Conservation (phyloP, 208 protist species). For the Crithidia fasciculata region DNA sequence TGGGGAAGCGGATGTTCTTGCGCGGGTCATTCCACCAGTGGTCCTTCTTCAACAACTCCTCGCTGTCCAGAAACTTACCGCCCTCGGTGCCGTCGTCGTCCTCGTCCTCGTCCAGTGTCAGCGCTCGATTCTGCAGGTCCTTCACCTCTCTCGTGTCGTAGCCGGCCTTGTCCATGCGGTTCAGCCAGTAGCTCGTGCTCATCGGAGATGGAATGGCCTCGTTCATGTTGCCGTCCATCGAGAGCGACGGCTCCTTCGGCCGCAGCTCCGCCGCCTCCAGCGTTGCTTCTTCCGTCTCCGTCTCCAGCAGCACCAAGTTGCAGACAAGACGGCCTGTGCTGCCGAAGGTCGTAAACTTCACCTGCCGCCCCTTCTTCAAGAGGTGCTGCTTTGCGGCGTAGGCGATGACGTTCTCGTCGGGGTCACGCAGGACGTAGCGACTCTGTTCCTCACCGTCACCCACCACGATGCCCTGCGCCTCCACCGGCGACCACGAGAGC, state of each 20-base stretch:
- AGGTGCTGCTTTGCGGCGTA: constrained; percentile 51
- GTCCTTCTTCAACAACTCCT: constrained; percentile 90
- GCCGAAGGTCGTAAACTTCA: constrained; percentile 81
- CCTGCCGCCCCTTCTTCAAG: constrained; percentile 64
- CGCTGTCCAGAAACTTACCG: constrained; percentile 77
- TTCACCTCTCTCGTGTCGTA: constrained; percentile 86
- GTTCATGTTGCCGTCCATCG: constrained; percentile 70
- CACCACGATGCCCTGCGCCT: constrained; percentile 87
- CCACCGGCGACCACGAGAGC: constrained; percentile 69
- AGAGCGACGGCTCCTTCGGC: constrained; percentile 44
- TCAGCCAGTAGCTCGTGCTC: constrained; percentile 90
- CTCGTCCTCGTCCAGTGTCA: constrained; percentile 72
- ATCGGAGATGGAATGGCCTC: constrained; percentile 87
- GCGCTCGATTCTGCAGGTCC: constrained; percentile 69
- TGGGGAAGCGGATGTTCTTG: constrained; percentile 83
- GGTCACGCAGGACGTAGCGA: constrained; percentile 86
- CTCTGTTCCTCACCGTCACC: constrained; percentile 44
- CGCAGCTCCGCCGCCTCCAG: constrained; percentile 60
- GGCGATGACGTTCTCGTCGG: constrained; percentile 68
- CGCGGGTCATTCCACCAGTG: constrained; percentile 87
- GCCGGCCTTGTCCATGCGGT: constrained; percentile 81
- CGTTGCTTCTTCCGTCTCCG: constrained; percentile 61
- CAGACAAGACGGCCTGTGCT: constrained; percentile 65
- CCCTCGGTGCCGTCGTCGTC: constrained; percentile 57
- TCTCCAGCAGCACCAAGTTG: constrained; percentile 70